Base-by-base conservation (phyloP, 2,329 filamentous ascomycete species). In the Pleoardoris graminearum region DNA sequence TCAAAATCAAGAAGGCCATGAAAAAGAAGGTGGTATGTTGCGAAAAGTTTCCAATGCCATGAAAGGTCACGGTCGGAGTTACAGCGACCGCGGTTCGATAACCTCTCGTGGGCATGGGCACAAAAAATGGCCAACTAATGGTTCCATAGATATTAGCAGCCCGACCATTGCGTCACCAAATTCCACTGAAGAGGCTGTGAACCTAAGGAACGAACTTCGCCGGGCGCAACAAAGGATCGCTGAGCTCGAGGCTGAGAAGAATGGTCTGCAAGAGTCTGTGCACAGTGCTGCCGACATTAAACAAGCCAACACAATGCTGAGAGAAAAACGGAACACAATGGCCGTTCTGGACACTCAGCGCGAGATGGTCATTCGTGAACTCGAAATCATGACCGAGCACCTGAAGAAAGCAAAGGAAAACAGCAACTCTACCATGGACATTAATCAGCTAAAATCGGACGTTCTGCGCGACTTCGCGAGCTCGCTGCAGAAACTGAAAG, bases 321-420 rank as follows among this genome's bases (percentile, higher is more conserved):
- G 89, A 30, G 92, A 97, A 74, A 97, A 97, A 78, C 84, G 94
- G 53, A 96, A 95, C 66, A 97, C 94, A 0, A 94, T 99, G 71
- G 93, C 93, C 6, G 89, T 95, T 16, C 80, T 97, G 46, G 93
- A 97, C 70, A 93, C 92, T 0, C 91, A 97, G 74, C 91, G 91
- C 45, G 93, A 97, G 75, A 92, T 97, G 72, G 93, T 96, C 76
- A 90, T 97, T 65, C 88, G 90, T 35, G 91, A 97, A 72, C 80
- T 97, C 16, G 91, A 96, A 68, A 88, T 93, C 32, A 83, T 97
- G 65, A 92, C 91, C 3, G 90, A 92, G 39, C 93, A 94, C 69
- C 85, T 97, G 17, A 89, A 93, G 69, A 85, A 85, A 47, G 91
- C 91, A 49, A 97, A 96, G 76, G 87, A 90, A 58, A 89, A 84